Conservation (phyloP, 768 basidiomycete genomes). For the Wakefieldia striispora region DNA sequence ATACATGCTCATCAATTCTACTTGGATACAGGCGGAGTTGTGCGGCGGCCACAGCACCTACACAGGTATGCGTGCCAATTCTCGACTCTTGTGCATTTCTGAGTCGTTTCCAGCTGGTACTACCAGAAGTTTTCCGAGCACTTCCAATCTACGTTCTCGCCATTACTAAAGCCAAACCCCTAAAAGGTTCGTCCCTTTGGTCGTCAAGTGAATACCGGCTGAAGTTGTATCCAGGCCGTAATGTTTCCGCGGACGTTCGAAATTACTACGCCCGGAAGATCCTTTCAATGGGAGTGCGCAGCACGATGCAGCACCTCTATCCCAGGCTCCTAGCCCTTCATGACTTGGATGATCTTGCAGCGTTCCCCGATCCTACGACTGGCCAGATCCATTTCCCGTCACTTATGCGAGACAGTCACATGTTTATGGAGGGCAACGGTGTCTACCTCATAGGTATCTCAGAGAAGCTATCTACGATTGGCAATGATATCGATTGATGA, state of each 20-base stretch:
- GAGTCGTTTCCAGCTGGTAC: slow-evolving; percentile 62
- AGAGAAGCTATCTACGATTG: slow-evolving; percentile 9
- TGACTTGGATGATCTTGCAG: slow-evolving; percentile 69
- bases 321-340: slow-evolving; percentile 88
- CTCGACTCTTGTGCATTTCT: slow-evolving; percentile 1
- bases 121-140: slow-evolving; percentile 90
- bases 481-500: slow-evolving; percentile 11
- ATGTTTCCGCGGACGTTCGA: slow-evolving; percentile 91
- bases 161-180: slow-evolving; percentile 83
- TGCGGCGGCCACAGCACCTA: slow-evolving; percentile 69
- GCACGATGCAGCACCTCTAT: slow-evolving; percentile 78
- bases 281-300: slow-evolving; percentile 64
- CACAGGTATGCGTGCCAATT: slow-evolving; percentile 58
- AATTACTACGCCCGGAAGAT: slow-evolving; percentile 81
- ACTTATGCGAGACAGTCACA: slow-evolving; percentile 78
- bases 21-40: slow-evolving; percentile 88
- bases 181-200: slow-evolving; percentile 67
- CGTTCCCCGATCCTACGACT: slow-evolving; percentile 59
- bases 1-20: slow-evolving; percentile 76
- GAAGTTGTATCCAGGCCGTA: slow-evolving; percentile 52
- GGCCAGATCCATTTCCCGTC: slow-evolving; percentile 67
- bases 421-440: slow-evolving; percentile 86
- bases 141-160: slow-evolving; percentile 80
- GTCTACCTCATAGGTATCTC: slow-evolving; percentile 86
- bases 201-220: slow-evolving; percentile 3